phyloP scores from a whole-genome alignment of 2,329 filamentous ascomycete species.

The Cercospora sp. region DNA sequence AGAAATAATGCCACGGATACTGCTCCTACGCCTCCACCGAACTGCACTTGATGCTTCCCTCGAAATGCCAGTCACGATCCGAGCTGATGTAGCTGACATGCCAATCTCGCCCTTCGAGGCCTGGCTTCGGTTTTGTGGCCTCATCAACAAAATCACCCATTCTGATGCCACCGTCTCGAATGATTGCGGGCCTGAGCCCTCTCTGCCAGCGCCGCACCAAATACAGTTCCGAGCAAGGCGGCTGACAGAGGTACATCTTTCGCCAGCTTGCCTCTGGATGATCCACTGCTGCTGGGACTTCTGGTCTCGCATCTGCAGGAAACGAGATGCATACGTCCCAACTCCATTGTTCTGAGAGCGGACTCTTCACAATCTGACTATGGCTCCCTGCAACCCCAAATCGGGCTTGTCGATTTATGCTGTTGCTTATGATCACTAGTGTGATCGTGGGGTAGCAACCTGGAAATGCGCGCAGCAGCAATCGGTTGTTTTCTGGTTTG shows the following conservation, averaged over 20 bases:
- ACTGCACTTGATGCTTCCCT: conserved; percentile 36
- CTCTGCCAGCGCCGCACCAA: conserved; percentile 36
- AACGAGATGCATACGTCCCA: conserved; percentile 40
- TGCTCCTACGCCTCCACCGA: conserved; percentile 34
- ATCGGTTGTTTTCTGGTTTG: conserved; percentile 40
- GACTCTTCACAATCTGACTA: conserved; percentile 1
- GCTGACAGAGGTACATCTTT: conserved; percentile 39
- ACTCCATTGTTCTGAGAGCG: conserved; percentile 33
- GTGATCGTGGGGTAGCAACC: conserved; percentile 40
- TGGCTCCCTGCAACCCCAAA: conserved; percentile 3
- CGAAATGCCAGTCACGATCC: conserved; percentile 42
- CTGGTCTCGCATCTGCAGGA: conserved; percentile 29
- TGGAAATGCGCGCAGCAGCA: conserved; percentile 38
- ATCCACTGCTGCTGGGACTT: conserved; percentile 24
- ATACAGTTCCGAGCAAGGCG: conserved; percentile 37
- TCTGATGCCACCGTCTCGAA: conserved; percentile 33
- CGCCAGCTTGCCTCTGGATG: conserved; percentile 39
- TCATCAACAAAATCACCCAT: conserved; percentile 38
- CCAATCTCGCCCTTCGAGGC: conserved; percentile 30
- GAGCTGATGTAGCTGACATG: conserved; percentile 35
- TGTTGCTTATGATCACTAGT: conserved; percentile 33
- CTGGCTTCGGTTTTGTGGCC: conserved; percentile 25
- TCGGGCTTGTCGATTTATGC: conserved; percentile 8
- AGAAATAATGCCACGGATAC: conserved; percentile 2
- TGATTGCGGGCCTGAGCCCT: conserved; percentile 31